Evolutionary conservation across 164 flowering plant species (phyloP), one percentile per base, ranked within the genome.

Genomic region (Vitis vinifera): DNA sequence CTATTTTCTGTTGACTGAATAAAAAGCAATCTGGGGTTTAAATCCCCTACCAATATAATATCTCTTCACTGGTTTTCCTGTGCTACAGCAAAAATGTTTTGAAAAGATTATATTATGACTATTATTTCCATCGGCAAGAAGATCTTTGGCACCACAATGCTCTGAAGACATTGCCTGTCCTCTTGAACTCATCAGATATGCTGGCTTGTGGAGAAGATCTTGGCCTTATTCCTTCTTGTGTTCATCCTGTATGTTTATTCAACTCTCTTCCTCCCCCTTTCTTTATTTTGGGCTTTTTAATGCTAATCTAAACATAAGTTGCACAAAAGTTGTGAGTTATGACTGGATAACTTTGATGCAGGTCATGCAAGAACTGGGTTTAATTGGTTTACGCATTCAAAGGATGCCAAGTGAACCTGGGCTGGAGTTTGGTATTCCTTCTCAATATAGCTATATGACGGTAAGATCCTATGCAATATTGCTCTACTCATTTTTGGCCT

Each of bases 141-240:
- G 74, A 77, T 69, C 85, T 95, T 17, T 93, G 99, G 99, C 83
- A 91, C 66, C 76, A 86, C 80, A 93, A 95, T 84, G 97, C 98
- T 66, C 52, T 93, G 75, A 95, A 92, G 88, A 95, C 99, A 57
- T 76, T 95, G 64, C 99, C 99, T 55, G 98, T 63, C 63, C 93
- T 95, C 37, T 78, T 95, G 73, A 90, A 91, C 83, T 95, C 97
- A n/a, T 95, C 99, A 29, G 88, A 93, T 67, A 95, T 95, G 98
- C 83, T 93, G 63, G 92, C 99, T 30, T 95, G 99, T 84, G 99
- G 97, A 60, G 99, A 95, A 79, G 99, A 95, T 85, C 88, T 95
- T 48, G 99, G 99, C 15, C 77, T 93, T n/a, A 88, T 95, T 78
- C 97, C 99, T 72, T 83, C 93, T 13, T 93, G 99, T 78, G 98